Percentiles rank a stretch among this genome's conserved stretches.
phyloP scores from a whole-genome alignment of 164 flowering plant species.

The Aristolochia fimbriata region DNA sequence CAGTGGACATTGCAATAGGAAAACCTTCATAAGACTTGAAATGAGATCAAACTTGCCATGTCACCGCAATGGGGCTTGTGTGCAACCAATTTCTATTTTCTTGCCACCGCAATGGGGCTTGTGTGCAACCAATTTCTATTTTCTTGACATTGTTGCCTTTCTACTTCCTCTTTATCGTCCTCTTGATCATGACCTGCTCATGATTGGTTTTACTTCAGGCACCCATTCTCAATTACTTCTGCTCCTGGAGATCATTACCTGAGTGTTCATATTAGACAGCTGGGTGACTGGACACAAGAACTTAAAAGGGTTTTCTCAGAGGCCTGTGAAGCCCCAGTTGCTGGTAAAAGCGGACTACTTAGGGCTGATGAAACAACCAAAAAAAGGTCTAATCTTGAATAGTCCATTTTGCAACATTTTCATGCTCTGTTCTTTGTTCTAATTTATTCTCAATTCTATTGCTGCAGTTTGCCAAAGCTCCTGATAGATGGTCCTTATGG shows the following conservation, averaged over 20 bases:
- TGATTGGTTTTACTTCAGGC: conserved; percentile 39
- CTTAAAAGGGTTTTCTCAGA: conserved; percentile 79
- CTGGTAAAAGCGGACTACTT: conserved; percentile 90
- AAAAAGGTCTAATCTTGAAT: conserved; percentile 1
- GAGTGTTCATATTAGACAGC: conserved; percentile 81
- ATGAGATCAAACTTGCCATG: too few species aligned
- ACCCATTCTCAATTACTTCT: conserved; percentile 97
- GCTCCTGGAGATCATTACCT: conserved; percentile 93
- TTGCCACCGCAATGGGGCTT: too few species aligned
- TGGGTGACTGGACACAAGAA: conserved; percentile 98
- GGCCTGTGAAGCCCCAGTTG: conserved; percentile 71
- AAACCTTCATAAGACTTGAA: too few species aligned
- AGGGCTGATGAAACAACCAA: conserved; percentile 85
- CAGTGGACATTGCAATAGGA: too few species aligned
- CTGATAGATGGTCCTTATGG: conserved; percentile 92
- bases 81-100: too few species aligned
- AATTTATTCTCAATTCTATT: neutral
- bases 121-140: too few species aligned
- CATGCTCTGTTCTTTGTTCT: neutral
- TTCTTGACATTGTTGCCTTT: too few species aligned
- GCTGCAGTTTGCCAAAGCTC: conserved; percentile 73
- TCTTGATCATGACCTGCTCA: too few species aligned
- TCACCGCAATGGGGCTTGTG: too few species aligned
- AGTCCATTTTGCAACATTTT: neutral
- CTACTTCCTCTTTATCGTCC: too few species aligned